These are phyloP conservation scores for Cyberlindnera sargentensis DNA, from an alignment of 805 yeast genomes.

Conservation along the genomic window DNA sequence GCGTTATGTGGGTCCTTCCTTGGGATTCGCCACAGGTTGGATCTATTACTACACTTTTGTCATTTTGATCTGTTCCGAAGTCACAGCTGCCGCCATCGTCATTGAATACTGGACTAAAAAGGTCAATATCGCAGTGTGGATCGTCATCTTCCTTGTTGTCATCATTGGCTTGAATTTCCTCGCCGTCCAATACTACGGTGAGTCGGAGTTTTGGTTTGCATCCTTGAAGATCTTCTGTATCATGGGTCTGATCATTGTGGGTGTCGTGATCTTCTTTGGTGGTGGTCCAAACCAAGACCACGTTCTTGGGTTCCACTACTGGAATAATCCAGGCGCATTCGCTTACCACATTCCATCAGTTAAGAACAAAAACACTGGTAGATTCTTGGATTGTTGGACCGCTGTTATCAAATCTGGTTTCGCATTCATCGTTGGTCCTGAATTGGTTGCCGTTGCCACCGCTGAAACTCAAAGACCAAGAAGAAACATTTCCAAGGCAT, in stretches of 20 bases:
- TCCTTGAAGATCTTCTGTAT: conserved; percentile 55
- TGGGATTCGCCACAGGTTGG: conserved; percentile 26
- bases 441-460: conserved; percentile 49
- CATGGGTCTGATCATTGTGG: conserved; percentile 51
- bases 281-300: conserved; percentile 51
- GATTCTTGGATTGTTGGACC: conserved; percentile 57
- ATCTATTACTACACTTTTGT: conserved; percentile 23
- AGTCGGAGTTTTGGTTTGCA: conserved; percentile 55
- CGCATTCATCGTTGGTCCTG: conserved; percentile 59
- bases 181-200: conserved; percentile 57
- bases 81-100: conserved; percentile 52
- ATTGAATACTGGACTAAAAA: conserved; percentile 49
- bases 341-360: conserved; percentile 41
- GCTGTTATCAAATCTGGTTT: conserved; percentile 59
- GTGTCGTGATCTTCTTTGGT: conserved; percentile 55
- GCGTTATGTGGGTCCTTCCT: conserved; percentile 36
- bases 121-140: conserved; percentile 58
- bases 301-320: conserved; percentile 59
- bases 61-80: conserved; percentile 33
- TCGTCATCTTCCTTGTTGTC: conserved; percentile 43
- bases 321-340: conserved; percentile 58
- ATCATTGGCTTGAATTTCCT: conserved; percentile 42
- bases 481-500: conserved; percentile 54
- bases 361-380: conserved; percentile 36
- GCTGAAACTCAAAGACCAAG: conserved; percentile 58